Percentiles rank a stretch among this genome's conserved stretches.
These are phyloP conservation scores for Naganishia albida DNA, from an alignment of 1,284 basidiomycete genomes.

Conservation along the genomic window DNA sequence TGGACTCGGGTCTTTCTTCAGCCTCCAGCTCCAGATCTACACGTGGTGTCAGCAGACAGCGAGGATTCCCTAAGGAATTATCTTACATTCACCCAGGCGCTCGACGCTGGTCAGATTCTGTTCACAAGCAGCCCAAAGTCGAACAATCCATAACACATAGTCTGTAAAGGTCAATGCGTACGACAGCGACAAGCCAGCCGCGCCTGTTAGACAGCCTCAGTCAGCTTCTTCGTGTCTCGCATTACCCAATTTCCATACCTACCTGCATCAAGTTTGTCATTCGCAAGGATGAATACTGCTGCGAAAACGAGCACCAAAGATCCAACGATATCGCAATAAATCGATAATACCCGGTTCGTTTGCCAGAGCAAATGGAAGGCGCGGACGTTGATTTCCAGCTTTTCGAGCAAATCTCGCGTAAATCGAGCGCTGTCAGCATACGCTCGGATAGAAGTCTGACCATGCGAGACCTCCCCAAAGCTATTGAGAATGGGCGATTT, in stretches of 20 bases:
- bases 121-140: slow-evolving; percentile 56
- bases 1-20: slow-evolving; percentile 54
- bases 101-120: slow-evolving; percentile 53
- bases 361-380: slow-evolving; percentile 55
- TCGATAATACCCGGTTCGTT: slow-evolving; percentile 55
- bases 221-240: not conserved
- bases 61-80: not conserved
- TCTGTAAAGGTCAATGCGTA: slow-evolving; percentile 54
- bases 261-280: slow-evolving; percentile 51
- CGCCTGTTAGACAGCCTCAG: slow-evolving; percentile 8
- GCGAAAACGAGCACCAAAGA: slow-evolving; percentile 56
- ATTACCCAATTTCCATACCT: not conserved
- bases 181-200: slow-evolving; percentile 35
- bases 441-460: slow-evolving; percentile 58
- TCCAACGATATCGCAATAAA: slow-evolving; percentile 55
- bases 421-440: slow-evolving; percentile 58
- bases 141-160: slow-evolving; percentile 56
- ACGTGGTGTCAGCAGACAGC: not conserved
- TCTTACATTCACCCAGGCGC: slow-evolving; percentile 28
- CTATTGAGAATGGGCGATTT: slow-evolving; percentile 60
- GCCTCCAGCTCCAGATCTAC: slow-evolving; percentile 53
- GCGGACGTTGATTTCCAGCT: slow-evolving; percentile 56
- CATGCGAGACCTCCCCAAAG: slow-evolving; percentile 56
- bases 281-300: slow-evolving; percentile 53
- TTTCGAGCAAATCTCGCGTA: slow-evolving; percentile 52